phyloP scores from a whole-genome alignment of 768 basidiomycete species.

The Rhizopogon sp. region DNA sequence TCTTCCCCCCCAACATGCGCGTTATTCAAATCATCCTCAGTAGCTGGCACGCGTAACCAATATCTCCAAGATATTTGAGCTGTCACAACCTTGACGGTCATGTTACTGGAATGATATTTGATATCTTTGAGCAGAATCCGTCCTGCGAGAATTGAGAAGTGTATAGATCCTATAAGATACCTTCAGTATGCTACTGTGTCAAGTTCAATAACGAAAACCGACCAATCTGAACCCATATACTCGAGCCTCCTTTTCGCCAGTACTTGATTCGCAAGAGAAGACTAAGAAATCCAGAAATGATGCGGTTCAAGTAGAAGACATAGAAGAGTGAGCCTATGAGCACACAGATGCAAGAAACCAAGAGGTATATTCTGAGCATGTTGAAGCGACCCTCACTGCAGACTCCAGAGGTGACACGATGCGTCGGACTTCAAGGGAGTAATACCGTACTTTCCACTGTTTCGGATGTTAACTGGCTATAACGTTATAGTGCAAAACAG shows the following conservation, averaged over 20 bases:
- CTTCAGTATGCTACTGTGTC: constrained; percentile 1
- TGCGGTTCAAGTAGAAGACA: constrained; percentile 89
- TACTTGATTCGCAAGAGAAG: constrained; percentile 61
- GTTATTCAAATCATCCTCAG: constrained; percentile 62
- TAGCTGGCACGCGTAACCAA: constrained; percentile 80
- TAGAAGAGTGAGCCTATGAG: constrained; percentile 58
- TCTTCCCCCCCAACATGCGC: constrained; percentile 45
- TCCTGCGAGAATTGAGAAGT: constrained; percentile 85
- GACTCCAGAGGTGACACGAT: not conserved
- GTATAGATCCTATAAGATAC: constrained; percentile 66
- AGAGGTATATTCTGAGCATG: constrained; percentile 58
- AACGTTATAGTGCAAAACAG: no score
- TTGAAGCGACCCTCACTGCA: not conserved
- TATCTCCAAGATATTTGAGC: constrained; percentile 90
- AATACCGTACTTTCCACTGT: not conserved
- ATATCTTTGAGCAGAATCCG: constrained; percentile 86
- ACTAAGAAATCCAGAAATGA: constrained; percentile 67
- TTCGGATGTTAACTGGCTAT: not conserved
- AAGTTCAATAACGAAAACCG: constrained; percentile 14
- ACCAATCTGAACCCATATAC: constrained; percentile 85
- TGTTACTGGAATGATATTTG: constrained; percentile 87
- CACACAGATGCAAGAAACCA: constrained; percentile 59
- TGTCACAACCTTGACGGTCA: constrained; percentile 79
- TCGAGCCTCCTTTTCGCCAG: constrained; percentile 76
- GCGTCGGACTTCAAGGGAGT: not conserved